phyloP scores from a whole-genome alignment of 768 basidiomycete genomes.

The Albatrellus ellisii region DNA sequence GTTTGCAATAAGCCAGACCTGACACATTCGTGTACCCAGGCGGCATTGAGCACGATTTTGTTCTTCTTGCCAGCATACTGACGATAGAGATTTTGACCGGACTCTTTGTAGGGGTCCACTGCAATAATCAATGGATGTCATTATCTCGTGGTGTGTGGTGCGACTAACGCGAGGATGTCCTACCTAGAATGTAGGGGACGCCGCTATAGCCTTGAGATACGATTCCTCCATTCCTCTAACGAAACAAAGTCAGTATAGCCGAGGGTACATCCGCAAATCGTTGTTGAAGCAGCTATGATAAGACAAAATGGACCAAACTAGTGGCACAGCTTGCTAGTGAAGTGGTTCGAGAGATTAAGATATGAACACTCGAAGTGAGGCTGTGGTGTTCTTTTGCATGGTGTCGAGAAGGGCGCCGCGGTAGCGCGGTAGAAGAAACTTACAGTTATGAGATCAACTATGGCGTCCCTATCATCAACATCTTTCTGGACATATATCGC shows the following conservation, averaged over 20 bases:
- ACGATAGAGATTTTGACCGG: slow-evolving; percentile 70
- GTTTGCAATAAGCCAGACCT: slow-evolving; percentile 57
- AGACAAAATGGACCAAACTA: no score
- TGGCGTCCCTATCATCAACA: slow-evolving; percentile 50
- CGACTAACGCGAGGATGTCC: slow-evolving; percentile 15
- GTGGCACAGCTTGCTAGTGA: no score
- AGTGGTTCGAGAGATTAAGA: no score
- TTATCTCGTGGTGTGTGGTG: neutral
- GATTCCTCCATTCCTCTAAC: slow-evolving; percentile 65
- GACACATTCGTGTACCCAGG: slow-evolving; percentile 73
- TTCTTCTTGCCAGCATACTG: slow-evolving; percentile 72
- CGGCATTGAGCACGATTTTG: slow-evolving; percentile 60
- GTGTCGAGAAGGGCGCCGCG: slow-evolving; percentile 2
- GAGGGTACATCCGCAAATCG: neutral
- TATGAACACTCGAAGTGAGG: no score
- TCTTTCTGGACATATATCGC: slow-evolving; percentile 73
- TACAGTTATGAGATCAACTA: slow-evolving; percentile 56
- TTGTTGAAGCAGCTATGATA: no score
- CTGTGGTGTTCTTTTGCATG: no score
- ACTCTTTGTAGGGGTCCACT: slow-evolving; percentile 72
- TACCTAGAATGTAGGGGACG: slow-evolving; percentile 71
- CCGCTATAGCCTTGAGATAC: slow-evolving; percentile 67
- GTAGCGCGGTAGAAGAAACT: slow-evolving; percentile 21
- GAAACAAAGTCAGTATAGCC: neutral
- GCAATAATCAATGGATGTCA: neutral